Conservation (phyloP, 192 early-diverging fungal genomes). For the Blastocladiella britannica region DNA sequence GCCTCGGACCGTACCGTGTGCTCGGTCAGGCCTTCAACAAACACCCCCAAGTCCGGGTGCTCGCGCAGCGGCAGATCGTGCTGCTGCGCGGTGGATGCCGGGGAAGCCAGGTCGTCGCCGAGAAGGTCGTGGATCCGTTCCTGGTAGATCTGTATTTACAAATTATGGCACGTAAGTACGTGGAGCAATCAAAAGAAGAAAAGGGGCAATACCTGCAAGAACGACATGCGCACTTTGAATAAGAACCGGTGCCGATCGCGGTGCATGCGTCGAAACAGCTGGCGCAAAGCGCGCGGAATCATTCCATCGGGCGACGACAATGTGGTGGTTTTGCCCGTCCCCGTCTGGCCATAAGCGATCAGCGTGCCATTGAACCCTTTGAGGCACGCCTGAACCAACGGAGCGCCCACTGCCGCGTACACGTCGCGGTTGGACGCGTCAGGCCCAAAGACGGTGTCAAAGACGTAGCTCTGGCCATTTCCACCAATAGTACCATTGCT, state of each 20-base stretch:
- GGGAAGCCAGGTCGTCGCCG: constrained; percentile 36
- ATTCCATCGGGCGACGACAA: constrained; percentile 12
- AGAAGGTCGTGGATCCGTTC: constrained; percentile 75
- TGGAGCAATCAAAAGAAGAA: too few relatives aligned
- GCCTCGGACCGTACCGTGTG: constrained; percentile 32
- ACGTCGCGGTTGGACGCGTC: background rate
- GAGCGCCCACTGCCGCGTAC: constrained; percentile 16
- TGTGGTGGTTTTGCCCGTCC: constrained; percentile 15
- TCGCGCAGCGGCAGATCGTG: constrained; percentile 31
- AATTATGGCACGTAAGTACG: too few relatives aligned
- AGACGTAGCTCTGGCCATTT: background rate
- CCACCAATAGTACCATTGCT: too few relatives aligned
- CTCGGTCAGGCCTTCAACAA: constrained; percentile 42
- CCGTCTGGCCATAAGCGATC: constrained; percentile 54
- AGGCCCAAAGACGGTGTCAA: background rate
- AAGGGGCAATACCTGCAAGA: too few relatives aligned
- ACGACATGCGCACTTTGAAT: constrained; percentile 6
- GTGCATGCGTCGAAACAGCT: constrained; percentile 33
- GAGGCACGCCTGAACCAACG: constrained; percentile 41
- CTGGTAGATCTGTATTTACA: constrained; percentile 91
- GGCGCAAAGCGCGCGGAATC: constrained; percentile 39
- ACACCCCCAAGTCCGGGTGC: constrained; percentile 42
- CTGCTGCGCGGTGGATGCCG: too few relatives aligned
- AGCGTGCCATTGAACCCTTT: constrained; percentile 55
- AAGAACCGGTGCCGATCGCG: background rate